Evolutionary conservation across 257 asterid species (phyloP), one percentile per base, ranked within the genome.

Genomic region (Gentiana straminea): DNA sequence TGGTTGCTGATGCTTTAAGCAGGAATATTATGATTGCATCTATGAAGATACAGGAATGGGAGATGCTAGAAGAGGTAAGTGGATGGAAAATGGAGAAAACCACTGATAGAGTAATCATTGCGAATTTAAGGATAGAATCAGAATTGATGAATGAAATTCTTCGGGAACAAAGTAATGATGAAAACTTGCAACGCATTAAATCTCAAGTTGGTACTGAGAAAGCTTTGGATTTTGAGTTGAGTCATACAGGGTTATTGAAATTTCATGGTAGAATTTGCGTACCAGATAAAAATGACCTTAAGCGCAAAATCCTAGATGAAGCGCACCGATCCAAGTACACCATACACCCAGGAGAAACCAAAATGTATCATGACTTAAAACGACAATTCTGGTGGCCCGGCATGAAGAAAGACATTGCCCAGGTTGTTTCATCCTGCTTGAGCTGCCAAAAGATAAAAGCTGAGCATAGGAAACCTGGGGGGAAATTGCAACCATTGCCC

Each of bases 1-100:
- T 57, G 10, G 50, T 39, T 35, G 51, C 51, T 0, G 36, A 44
- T 57, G 62, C 51, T 3, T 57, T 57, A 11, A 57, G 62, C 7
- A 13, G 62, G 8, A 39, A 55, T 12, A 8, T 3, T 13, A 10
- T 2, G 12, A 10, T 13, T 3, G 48, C 37, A 4, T 9, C 5
- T 7, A 9, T 24, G n/a, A 38, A 3, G 60, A 8, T 24, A 5
- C n/a, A 35, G 10, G 46, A 13, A 13, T 13, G 13, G 33, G 24
- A 35, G 4, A 9, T 24, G 33, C 13, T 13, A 12, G 60, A 13
- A 11, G 4, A 55, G 47, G 48, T 35, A 33, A 39, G 32, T 7
- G 49, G 38, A 8, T 13, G 47, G 48, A 47, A 47, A 5, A 10
- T 13, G 3, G 13, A 13, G 15, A 8, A 8, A 13, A 13, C 4